Evolutionary conservation across 2,329 filamentous ascomycete genomes (phyloP).

Genomic region (Knufia fluminis): DNA sequence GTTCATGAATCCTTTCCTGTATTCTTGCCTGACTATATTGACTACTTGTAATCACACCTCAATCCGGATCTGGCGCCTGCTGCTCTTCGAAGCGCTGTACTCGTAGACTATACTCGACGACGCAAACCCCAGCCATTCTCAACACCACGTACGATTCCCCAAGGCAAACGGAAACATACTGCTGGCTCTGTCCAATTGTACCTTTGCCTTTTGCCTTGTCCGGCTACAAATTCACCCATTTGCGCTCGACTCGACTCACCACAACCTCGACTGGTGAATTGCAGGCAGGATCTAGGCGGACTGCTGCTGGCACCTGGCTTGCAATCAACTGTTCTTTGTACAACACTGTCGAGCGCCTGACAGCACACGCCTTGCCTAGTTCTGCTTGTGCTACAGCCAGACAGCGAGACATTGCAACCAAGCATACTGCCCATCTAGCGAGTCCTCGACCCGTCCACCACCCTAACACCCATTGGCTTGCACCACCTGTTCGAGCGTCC

Average conservation of each 20-base stretch:
- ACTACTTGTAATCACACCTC: not conserved
- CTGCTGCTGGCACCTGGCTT: not conserved
- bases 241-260: not conserved
- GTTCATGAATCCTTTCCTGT: not conserved
- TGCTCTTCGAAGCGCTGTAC: too few species aligned
- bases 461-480: not conserved
- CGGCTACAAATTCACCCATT: not conserved
- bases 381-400: not conserved
- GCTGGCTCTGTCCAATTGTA: not conserved
- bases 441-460: too few species aligned
- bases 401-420: not conserved
- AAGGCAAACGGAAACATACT: not conserved
- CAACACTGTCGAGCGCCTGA: not conserved
- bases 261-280: not conserved
- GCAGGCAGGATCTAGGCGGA: not conserved
- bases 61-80: too few species aligned
- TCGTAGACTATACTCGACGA: too few species aligned
- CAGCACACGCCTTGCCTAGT: not conserved
- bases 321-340: not conserved
- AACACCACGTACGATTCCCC: too few species aligned
- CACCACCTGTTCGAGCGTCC: not conserved
- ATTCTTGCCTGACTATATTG: not conserved
- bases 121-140: too few species aligned
- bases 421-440: not conserved
- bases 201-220: not conserved